Percentiles rank a stretch among this genome's conserved stretches.
Conservation (phyloP, 495 filamentous ascomycete species). For the Hyaloscypha variabilis region DNA sequence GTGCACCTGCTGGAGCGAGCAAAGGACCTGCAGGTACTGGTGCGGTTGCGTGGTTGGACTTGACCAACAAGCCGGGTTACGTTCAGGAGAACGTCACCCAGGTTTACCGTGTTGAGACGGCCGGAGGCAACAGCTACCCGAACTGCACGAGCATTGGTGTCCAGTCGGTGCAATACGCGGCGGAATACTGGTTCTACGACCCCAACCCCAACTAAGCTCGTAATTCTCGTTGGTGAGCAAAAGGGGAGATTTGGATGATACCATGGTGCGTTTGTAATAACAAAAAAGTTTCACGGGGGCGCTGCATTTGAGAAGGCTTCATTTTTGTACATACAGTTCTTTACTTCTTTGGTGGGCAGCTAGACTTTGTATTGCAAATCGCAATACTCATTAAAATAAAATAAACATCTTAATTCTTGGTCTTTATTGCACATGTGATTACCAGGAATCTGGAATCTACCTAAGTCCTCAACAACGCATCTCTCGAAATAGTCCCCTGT, state of each 20-base stretch:
- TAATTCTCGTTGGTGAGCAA: neutral
- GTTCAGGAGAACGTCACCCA: constrained; percentile 49
- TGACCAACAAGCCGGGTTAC: constrained; percentile 48
- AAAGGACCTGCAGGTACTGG: constrained; percentile 44
- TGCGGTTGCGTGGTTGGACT: constrained; percentile 67
- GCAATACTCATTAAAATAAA: neutral
- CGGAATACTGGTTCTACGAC: constrained; percentile 77
- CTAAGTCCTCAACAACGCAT: no score
- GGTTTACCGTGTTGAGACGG: constrained; percentile 71
- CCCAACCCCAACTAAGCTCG: constrained; percentile 31
- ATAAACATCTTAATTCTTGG: no score
- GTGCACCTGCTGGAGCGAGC: constrained; percentile 53
- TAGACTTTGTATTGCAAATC: neutral
- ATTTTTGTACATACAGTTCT: constrained; percentile 6
- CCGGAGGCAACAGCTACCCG: constrained; percentile 57
- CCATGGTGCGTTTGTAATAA: neutral
- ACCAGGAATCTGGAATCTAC: no score
- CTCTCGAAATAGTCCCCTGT: no score
- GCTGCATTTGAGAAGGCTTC: neutral
- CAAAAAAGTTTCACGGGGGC: neutral
- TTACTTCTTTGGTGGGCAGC: neutral
- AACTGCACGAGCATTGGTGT: constrained; percentile 44
- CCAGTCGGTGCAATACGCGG: constrained; percentile 62
- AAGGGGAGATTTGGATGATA: neutral
- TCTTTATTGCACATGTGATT: no score